Conservation (phyloP, 441 rosid species). For the Eruca vesicaria region DNA sequence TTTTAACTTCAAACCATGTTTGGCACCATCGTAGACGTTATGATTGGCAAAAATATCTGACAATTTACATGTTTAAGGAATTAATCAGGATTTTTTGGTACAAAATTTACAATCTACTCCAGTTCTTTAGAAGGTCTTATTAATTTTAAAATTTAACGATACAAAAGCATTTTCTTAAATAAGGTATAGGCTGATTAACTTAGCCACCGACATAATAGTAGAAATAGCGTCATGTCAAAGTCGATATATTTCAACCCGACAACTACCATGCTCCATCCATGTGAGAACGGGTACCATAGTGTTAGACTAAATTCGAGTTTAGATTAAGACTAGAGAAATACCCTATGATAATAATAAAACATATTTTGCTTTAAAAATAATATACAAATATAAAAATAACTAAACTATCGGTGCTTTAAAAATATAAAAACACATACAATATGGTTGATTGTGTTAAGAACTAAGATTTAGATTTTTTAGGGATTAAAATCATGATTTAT, state of each 20-base stretch:
- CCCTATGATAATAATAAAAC: not conserved
- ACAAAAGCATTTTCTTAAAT: not conserved
- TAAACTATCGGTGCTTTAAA: too few species aligned
- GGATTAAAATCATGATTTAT: not conserved
- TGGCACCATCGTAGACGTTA: not conserved
- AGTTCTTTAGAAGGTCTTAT: not conserved
- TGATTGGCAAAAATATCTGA: not conserved
- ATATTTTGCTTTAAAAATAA: not conserved
- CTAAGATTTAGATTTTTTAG: not conserved
- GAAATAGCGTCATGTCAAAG: conserved; percentile 21
- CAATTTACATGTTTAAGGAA: not conserved
- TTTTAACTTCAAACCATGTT: not conserved
- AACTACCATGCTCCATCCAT: conserved; percentile 24
- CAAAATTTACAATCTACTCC: not conserved
- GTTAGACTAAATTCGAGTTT: conserved; percentile 22
- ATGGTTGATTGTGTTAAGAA: not conserved
- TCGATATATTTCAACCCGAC: not conserved
- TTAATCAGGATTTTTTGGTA: not conserved
- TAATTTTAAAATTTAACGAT: not conserved
- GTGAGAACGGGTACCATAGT: conserved; percentile 20
- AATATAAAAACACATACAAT: not conserved
- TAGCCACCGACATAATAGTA: conserved; percentile 23
- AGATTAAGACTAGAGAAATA: conserved; percentile 15
- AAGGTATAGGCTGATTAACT: not conserved
- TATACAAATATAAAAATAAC: not conserved